A percentile compares a stretch with the other conserved stretches of the same genome.
Conservation (phyloP, 1,284 basidiomycete species). For the Malassezia psittaci region DNA sequence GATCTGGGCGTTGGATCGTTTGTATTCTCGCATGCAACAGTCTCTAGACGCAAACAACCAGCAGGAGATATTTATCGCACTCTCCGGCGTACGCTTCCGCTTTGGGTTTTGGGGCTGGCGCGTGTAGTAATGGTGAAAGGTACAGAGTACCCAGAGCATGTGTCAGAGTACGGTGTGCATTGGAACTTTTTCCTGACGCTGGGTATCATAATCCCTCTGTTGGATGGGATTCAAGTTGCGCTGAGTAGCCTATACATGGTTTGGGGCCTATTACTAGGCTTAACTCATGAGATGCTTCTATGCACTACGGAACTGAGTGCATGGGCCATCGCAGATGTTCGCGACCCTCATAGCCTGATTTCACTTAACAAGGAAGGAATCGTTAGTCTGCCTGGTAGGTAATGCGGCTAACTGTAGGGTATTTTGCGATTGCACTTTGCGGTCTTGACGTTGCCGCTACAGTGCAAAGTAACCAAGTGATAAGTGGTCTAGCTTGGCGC, state of each 20-base stretch:
- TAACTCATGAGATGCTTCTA: conserved; percentile 19
- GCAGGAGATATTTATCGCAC: conserved; percentile 38
- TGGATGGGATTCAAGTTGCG: conserved; percentile 55
- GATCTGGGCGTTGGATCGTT: conserved; percentile 93
- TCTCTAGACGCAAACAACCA: conserved; percentile 57
- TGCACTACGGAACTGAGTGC: conserved; percentile 18
- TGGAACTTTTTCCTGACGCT: conserved; percentile 99
- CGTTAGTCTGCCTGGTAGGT: conserved; percentile 61
- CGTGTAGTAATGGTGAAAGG: conserved; percentile 81
- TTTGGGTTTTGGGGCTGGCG: conserved; percentile 65
- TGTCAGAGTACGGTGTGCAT: conserved; percentile 87
- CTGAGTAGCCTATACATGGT: no score
- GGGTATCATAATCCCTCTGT: conserved; percentile 61
- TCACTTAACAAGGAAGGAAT: conserved; percentile 88
- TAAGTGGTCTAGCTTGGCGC: background rate
- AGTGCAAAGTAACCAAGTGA: conserved; percentile 54
- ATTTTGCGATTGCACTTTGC: conserved; percentile 76
- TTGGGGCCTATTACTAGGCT: conserved; percentile 55
- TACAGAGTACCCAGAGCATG: conserved; percentile 84
- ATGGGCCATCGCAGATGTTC: conserved; percentile 23
- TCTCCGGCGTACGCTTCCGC: conserved; percentile 58
- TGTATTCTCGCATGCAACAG: conserved; percentile 83
- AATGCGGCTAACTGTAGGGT: conserved; percentile 55
- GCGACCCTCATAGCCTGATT: conserved; percentile 55
- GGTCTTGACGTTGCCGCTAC: conserved; percentile 70